Base-by-base conservation (phyloP, 192 early-diverging fungal species). In the Coemansia sp. region DNA sequence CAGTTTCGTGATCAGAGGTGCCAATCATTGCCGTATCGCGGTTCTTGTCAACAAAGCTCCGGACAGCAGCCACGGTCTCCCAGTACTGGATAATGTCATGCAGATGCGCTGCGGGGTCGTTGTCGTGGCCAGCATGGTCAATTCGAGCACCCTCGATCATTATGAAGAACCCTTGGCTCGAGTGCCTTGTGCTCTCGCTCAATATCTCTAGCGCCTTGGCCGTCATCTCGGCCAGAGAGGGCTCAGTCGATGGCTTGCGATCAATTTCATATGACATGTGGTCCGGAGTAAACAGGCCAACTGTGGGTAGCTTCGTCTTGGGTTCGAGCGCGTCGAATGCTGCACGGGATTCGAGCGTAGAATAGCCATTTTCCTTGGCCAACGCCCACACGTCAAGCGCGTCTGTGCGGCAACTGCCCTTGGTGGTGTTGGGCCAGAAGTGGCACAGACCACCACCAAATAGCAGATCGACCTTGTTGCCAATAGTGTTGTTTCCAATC, bases 71-170 rank as follows among this genome's bases (percentile, higher is more conserved):
- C 19, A 89, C 79, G 0, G 83, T 74, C 36, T 77, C 57, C 79
- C 87, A 85, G 68, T 85, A 89, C 59, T 83, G 85, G 6, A 85
- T 59, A 54, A 89, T 87, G 21, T 89, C 88, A 59, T 68, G 86
- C 11, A 89, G 54, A 72, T 89, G 88, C 31, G 85, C 62, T 27
- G 85, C 88, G 7, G 87, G 79, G 59, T 89, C 88, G 66, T 89
- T 89, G 33, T 81, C 84, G 50, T 88, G 87, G 4, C 72, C 85
- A 4, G 86, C 86, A 74, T 81, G 80, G 61, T 87, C 88, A 46
- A 89, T 89, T 1, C 88, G 78, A 35, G 85, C 84, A 6, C 88
- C 86, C 78, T 89, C 88, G 64, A 89, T 79, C 88, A 88, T 86
- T 10, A 88, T 8, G 24, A 88, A 86, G 69, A 88, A 88, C 4